Evolutionary conservation across 1,284 basidiomycete genomes (phyloP).

Genomic region (Boletus semigastroideus): DNA sequence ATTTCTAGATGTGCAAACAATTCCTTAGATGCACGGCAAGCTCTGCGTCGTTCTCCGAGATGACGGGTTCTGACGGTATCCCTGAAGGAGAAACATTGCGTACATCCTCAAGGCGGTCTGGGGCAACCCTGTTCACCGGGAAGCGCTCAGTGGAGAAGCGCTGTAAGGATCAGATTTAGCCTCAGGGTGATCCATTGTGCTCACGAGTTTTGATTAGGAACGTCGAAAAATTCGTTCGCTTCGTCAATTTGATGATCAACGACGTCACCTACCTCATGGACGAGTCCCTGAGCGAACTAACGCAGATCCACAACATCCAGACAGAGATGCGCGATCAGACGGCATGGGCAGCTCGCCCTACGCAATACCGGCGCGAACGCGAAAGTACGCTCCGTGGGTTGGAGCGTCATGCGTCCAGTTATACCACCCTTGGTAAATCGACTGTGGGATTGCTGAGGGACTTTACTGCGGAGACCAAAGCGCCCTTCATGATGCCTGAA

Average conservation of each 20-base stretch:
- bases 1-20: slow-evolving; percentile 3
- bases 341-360: slow-evolving; percentile 65
- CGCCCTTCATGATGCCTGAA: slow-evolving; percentile 94
- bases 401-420: slow-evolving; percentile 83
- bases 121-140: slow-evolving; percentile 84
- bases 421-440: slow-evolving; percentile 84
- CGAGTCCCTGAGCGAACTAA: slow-evolving; percentile 88
- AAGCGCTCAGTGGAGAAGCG: slow-evolving; percentile 78
- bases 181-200: background rate
- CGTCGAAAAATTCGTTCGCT: slow-evolving; percentile 90
- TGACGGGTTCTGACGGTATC: slow-evolving; percentile 16
- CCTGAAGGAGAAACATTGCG: slow-evolving; percentile 76
- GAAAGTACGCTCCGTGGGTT: slow-evolving; percentile 77
- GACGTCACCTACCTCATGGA: slow-evolving; percentile 99
- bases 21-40: slow-evolving; percentile 55
- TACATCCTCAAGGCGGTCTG: slow-evolving; percentile 86
- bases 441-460: slow-evolving; percentile 89
- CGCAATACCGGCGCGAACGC: slow-evolving; percentile 81
- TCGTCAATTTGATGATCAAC: slow-evolving; percentile 98
- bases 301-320: slow-evolving; percentile 87
- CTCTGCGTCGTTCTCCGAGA: background rate
- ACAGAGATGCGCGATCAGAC: slow-evolving; percentile 77
- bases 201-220: slow-evolving; percentile 48
- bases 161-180: slow-evolving; percentile 46
- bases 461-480: slow-evolving; percentile 90